Base-by-base conservation (phyloP, 805 yeast species). In the Lachancea sp. region DNA sequence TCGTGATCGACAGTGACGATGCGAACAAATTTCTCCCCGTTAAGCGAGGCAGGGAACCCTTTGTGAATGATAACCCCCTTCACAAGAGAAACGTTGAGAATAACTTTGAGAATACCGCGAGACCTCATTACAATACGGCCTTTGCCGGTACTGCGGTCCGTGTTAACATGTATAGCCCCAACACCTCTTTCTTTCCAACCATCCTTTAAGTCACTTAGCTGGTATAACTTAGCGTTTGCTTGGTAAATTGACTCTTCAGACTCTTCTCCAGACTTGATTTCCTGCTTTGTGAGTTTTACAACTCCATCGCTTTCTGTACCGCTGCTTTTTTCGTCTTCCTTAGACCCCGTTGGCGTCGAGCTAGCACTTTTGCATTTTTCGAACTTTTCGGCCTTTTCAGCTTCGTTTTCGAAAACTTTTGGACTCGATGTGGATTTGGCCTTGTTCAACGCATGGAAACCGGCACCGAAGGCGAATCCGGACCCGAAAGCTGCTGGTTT, bases 111-210 rank as follows among this genome's bases (percentile, higher is more conserved):
- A 15, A 87, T 75, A 2, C 95, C 95, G 49, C 85, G 86, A 3
- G 95, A 82, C 60, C 99, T 79, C 96, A 93, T 89, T 4, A 93
- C 82, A 10, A 93, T 62, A 54, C 99, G 77, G 0, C 82, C 72
- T 44, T 74, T 75, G 2, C 69, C 70, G 1, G 56, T 51, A 13
- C 52, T 49, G n/a, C 51, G 52, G 41, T 62, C 57, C 38, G 66
- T 63, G 63, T 93, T 91, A 20, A 93, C 74, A 59, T 87, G 95
- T n/a, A 93, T 67, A 3, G 78, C 74, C 2, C 99, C 99, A 35
- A 85, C 73, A 19, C 99, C 99, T 58, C 93, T 78, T 65, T 93
- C 99, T 62, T 87, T 93, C 99, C 99, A 93, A 2, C 96, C 96
- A 15, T 74, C 79, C 8, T 75, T 62, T 3, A 84, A 71, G 31